Conservation (phyloP, 2,329 filamentous ascomycete genomes). For the Leptographium procerum region DNA sequence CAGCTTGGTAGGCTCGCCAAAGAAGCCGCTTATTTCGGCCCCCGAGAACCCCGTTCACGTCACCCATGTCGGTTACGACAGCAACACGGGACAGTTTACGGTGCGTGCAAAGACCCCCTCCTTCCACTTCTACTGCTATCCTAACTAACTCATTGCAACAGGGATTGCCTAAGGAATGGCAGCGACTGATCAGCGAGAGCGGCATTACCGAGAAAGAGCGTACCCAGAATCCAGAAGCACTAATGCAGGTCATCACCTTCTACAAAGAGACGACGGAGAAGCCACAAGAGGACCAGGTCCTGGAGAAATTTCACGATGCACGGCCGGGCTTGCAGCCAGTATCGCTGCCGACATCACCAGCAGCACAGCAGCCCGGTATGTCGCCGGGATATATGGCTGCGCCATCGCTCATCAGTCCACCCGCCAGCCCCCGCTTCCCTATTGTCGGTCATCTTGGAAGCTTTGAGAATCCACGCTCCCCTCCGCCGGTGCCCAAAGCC, state of each 20-base stretch:
- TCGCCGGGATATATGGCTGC: conserved; percentile 45
- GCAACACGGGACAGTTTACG: conserved; percentile 90
- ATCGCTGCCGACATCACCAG: conserved; percentile 25
- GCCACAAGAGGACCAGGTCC: conserved; percentile 72
- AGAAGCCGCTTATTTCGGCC: conserved; percentile 89
- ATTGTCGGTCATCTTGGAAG: conserved; percentile 76
- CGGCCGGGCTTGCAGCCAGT: conserved; percentile 38
- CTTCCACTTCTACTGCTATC: conserved; percentile 1
- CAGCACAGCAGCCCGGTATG: conserved; percentile 28
- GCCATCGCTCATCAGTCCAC: conserved; percentile 61
- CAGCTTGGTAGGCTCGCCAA: conserved; percentile 70
- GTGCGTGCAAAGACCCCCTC: conserved; percentile 39
- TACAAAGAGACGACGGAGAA: conserved; percentile 88
- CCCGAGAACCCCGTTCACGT: conserved; percentile 97
- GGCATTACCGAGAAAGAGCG: conserved; percentile 94
- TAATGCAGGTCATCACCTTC: conserved; percentile 91
- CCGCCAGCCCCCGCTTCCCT: conserved; percentile 77
- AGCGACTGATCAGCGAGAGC: conserved; percentile 85
- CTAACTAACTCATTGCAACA: conserved; percentile 22
- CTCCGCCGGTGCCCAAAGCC: conserved; percentile 71
- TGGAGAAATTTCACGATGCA: conserved; percentile 93
- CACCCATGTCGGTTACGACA: conserved; percentile 95
- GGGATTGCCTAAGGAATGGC: conserved; percentile 97
- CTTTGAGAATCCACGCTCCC: conserved; percentile 92
- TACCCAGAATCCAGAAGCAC: conserved; percentile 88